Evolutionary conservation across 2,329 filamentous ascomycete genomes (phyloP).

Genomic region (Aureobasidium sp.): DNA sequence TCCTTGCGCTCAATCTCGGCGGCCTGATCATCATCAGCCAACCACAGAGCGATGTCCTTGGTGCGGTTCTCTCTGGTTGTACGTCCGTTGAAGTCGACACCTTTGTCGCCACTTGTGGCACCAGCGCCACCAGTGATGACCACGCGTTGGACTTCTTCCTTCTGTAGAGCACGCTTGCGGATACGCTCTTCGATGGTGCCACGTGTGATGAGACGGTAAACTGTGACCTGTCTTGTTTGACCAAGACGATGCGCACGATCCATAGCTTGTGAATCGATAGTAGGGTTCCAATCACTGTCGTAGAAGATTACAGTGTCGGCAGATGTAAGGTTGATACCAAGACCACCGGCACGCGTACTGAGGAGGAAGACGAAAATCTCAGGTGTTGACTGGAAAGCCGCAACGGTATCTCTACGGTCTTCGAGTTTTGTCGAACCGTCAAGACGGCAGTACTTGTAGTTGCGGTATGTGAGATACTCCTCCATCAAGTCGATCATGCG

Average conservation of each 20-base stretch:
- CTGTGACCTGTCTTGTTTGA: conserved; percentile 90
- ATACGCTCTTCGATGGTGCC: conserved; percentile 98
- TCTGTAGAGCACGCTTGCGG: conserved; percentile 90
- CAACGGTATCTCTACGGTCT: conserved; percentile 89
- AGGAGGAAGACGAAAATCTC: conserved; percentile 97
- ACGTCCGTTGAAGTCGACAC: conserved; percentile 91
- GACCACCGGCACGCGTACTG: conserved; percentile 90
- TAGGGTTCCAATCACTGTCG: conserved; percentile 98
- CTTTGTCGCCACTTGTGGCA: conserved; percentile 44
- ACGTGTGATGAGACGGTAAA: conserved; percentile 93
- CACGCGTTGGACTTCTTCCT: conserved; percentile 96
- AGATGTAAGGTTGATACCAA: conserved; percentile 94
- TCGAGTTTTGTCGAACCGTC: conserved; percentile 97
- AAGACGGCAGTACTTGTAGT: conserved; percentile 96
- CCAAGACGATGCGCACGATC: conserved; percentile 96
- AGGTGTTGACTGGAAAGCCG: conserved; percentile 88
- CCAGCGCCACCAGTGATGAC: conserved; percentile 82
- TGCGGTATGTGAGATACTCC: conserved; percentile 95
- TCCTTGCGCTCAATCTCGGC: conserved; percentile 90
- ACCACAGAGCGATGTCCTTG: conserved; percentile 98
- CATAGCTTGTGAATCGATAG: conserved; percentile 98
- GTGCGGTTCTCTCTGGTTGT: conserved; percentile 76
- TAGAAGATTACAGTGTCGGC: conserved; percentile 99
- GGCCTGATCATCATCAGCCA: conserved; percentile 93
- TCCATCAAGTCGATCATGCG: conserved; percentile 99